These are phyloP conservation scores for Crithidia brevicula DNA, from an alignment of 208 protist species.

Conservation along the genomic window DNA sequence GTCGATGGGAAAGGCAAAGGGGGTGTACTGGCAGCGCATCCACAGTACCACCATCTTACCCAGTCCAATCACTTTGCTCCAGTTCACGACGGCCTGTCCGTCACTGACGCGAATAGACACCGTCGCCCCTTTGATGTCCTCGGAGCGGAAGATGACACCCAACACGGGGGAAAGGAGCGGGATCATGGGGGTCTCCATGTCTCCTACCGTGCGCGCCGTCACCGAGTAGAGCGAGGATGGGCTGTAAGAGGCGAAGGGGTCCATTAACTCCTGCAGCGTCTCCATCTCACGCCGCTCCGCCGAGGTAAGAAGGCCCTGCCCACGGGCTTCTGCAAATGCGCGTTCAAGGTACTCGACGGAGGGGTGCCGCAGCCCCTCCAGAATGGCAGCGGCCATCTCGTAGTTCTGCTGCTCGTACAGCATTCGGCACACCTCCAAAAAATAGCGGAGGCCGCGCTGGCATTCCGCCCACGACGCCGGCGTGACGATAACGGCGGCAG, in stretches of 20 bases:
- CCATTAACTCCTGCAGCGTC: conserved; percentile 57
- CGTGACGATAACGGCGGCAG: conserved; percentile 48
- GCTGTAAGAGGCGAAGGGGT: conserved; percentile 71
- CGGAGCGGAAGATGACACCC: conserved; percentile 49
- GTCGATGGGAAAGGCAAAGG: conserved; percentile 54
- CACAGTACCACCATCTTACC: conserved; percentile 56
- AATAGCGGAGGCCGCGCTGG: conserved; percentile 35
- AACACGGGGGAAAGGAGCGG: conserved; percentile 63
- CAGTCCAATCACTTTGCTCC: conserved; percentile 60
- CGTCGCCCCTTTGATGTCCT: conserved; percentile 44
- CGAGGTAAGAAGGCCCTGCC: conserved; percentile 37
- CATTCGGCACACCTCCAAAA: conserved; percentile 52
- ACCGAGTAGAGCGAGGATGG: conserved; percentile 65
- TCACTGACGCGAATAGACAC: conserved; percentile 41
- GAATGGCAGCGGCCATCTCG: conserved; percentile 60
- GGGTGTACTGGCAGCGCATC: conserved; percentile 65
- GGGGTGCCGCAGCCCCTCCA: conserved; percentile 60
- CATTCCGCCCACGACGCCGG: conserved; percentile 47
- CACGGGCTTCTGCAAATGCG: conserved; percentile 30
- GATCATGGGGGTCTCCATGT: conserved; percentile 71
- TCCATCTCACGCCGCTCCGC: conserved; percentile 42
- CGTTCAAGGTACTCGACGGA: conserved; percentile 40
- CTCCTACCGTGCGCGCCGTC: conserved; percentile 41
- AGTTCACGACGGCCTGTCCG: conserved; percentile 58
- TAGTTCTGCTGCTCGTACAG: conserved; percentile 79